These are phyloP conservation scores for Talaromyces amestolkiae DNA, from an alignment of 2,329 filamentous ascomycete species.

Conservation along the genomic window DNA sequence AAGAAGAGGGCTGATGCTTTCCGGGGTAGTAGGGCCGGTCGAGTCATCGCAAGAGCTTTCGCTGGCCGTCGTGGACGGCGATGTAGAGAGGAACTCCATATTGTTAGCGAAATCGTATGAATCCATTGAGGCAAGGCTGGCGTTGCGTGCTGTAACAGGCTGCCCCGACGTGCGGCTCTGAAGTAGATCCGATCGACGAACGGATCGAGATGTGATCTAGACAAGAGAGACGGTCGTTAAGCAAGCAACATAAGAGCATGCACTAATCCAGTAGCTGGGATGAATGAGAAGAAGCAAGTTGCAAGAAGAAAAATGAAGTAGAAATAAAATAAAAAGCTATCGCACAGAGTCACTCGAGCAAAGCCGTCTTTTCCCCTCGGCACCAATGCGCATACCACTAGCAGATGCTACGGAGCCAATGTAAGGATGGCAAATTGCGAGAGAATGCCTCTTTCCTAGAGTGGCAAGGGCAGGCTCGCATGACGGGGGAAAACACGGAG, in stretches of 20 bases:
- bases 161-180: not conserved
- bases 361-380: not conserved
- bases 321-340: slow-evolving; percentile 8
- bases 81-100: slow-evolving; percentile 27
- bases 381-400: not conserved
- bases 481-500: not conserved
- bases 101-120: slow-evolving; percentile 2
- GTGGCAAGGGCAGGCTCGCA: not conserved
- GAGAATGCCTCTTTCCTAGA: not conserved
- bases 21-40: slow-evolving; percentile 29
- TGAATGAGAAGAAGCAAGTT: not conserved
- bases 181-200: not conserved
- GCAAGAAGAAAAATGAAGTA: not conserved
- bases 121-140: not conserved
- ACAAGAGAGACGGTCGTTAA: not conserved
- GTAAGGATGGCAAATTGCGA: not conserved
- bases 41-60: slow-evolving; percentile 25
- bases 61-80: slow-evolving; percentile 23
- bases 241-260: not conserved
- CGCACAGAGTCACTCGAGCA: not conserved
- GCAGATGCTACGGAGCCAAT: not conserved
- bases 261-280: not conserved
- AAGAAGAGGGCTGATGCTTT: slow-evolving; percentile 29
- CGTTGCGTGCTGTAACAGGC: not conserved
- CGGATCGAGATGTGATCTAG: not conserved